Percentiles rank a stretch among this genome's conserved stretches.
These are phyloP conservation scores for Wickerhamomyces pijperi DNA, from an alignment of 805 yeast species.

Conservation along the genomic window DNA sequence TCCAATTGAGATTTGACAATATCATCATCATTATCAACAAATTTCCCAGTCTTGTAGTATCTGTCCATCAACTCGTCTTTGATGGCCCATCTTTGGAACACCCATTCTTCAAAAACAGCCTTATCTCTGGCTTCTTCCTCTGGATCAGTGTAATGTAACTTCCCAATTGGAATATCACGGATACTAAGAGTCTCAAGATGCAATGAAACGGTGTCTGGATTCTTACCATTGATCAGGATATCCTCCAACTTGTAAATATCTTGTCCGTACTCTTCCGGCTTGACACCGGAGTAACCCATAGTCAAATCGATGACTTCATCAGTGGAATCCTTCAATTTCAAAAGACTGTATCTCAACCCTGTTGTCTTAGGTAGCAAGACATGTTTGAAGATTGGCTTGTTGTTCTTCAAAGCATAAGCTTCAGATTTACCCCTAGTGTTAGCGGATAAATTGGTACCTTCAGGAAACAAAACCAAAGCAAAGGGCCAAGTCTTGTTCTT, in stretches of 20 bases:
- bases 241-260: constrained; percentile 54
- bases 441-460: constrained; percentile 79
- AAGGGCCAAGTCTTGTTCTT: constrained; percentile 39
- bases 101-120: constrained; percentile 61
- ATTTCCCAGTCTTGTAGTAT: constrained; percentile 46
- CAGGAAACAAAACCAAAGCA: constrained; percentile 77
- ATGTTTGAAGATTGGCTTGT: constrained; percentile 40
- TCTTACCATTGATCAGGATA: constrained; percentile 57
- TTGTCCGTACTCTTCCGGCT: constrained; percentile 60
- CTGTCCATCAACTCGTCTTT: constrained; percentile 66
- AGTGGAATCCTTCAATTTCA: constrained; percentile 40
- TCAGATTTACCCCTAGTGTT: constrained; percentile 50
- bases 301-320: constrained; percentile 72
- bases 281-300: constrained; percentile 68
- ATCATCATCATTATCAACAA: constrained; percentile 15
- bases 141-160: constrained; percentile 31
- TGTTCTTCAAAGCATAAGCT: constrained; percentile 42
- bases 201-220: constrained; percentile 58
- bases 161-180: constrained; percentile 52
- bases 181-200: constrained; percentile 50
- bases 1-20: neutral
- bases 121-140: constrained; percentile 29
- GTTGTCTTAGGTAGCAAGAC: constrained; percentile 74
- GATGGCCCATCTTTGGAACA: constrained; percentile 58
- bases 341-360: constrained; percentile 62